phyloP scores from a whole-genome alignment of 345 rosid species.

The Hevea brasiliensis region DNA sequence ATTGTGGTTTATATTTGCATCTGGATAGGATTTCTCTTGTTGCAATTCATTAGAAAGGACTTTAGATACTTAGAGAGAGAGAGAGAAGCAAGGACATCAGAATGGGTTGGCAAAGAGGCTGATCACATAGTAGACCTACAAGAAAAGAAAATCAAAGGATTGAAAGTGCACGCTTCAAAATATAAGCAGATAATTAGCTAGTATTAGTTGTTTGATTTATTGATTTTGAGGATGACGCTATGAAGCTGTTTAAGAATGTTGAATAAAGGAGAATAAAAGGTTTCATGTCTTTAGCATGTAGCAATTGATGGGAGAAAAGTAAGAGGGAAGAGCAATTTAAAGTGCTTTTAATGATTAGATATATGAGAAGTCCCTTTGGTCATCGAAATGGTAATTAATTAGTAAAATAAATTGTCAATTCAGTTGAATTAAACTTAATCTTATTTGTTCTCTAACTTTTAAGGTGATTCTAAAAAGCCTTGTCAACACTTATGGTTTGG shows the following conservation, averaged over 20 bases:
- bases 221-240: neutral
- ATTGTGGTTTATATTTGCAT: too few relatives aligned
- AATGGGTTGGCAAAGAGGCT: too few relatives aligned
- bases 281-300: too few relatives aligned
- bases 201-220: neutral
- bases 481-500: neutral
- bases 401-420: neutral
- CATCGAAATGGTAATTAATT: neutral
- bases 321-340: neutral
- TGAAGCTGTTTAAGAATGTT: neutral
- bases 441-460: neutral
- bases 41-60: too few relatives aligned
- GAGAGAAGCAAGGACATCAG: too few relatives aligned
- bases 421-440: neutral
- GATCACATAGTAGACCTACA: too few relatives aligned
- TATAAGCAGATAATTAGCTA: too few relatives aligned
- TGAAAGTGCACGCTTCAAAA: too few relatives aligned
- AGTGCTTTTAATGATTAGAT: neutral
- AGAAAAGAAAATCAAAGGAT: too few relatives aligned
- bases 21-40: too few relatives aligned
- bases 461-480: neutral
- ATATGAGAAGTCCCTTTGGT: neutral
- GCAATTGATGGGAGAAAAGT: neutral
- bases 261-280: neutral
- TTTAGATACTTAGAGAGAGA: too few relatives aligned